Conservation (phyloP, 2,329 filamentous ascomycete genomes). For the Ambrosiella cleistominuta region DNA sequence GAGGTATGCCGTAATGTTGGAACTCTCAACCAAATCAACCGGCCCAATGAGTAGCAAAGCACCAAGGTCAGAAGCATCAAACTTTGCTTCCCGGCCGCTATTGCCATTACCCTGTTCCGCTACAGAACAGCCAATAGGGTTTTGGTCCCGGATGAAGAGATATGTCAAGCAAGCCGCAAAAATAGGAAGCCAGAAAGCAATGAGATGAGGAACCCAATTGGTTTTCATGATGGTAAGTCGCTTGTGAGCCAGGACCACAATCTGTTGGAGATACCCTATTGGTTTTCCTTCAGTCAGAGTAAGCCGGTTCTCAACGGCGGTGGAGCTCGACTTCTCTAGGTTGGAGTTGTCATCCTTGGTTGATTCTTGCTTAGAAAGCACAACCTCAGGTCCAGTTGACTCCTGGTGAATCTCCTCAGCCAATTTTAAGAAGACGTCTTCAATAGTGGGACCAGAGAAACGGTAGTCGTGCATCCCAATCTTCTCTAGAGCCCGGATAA, state of each 20-base stretch:
- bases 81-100: slow-evolving; percentile 19
- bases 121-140: slow-evolving; percentile 19
- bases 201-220: slow-evolving; percentile 60
- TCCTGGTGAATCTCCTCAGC: slow-evolving; percentile 52
- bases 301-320: slow-evolving; percentile 18
- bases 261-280: slow-evolving; percentile 54
- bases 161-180: slow-evolving; percentile 63
- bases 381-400: slow-evolving; percentile 7
- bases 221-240: slow-evolving; percentile 58
- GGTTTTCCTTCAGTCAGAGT: slow-evolving; percentile 49
- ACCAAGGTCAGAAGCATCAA: slow-evolving; percentile 22
- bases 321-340: background rate
- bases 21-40: background rate
- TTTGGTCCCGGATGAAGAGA: slow-evolving; percentile 48
- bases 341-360: slow-evolving; percentile 5
- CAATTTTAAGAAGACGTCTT: slow-evolving; percentile 78
- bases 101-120: slow-evolving; percentile 17
- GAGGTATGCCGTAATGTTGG: slow-evolving; percentile 4
- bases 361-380: slow-evolving; percentile 15
- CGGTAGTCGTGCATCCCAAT: slow-evolving; percentile 58
- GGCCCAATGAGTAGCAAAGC: slow-evolving; percentile 6
- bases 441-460: slow-evolving; percentile 75
- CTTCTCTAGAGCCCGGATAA: slow-evolving; percentile 52
- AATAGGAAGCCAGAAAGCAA: slow-evolving; percentile 61
- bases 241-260: slow-evolving; percentile 59